Evolutionary conservation across 257 asterid species (phyloP).

Genomic region (Nicotiana sylvestris): DNA sequence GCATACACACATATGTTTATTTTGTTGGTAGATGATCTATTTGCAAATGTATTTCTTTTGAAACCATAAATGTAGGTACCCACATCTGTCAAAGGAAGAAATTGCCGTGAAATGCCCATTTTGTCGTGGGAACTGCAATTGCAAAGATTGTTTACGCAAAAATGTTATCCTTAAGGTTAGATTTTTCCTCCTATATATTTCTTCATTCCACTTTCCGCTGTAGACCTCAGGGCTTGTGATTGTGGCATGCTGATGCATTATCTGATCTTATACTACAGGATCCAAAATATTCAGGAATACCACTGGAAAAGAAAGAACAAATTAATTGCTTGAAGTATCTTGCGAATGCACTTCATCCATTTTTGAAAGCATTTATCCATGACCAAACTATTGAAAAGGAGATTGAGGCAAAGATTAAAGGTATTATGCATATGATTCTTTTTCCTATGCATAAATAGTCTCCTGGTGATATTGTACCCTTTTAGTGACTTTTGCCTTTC

Average conservation of each 20-base stretch:
- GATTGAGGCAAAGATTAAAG: constrained; percentile 43
- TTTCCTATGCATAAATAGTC: not conserved
- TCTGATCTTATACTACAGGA: constrained; percentile 29
- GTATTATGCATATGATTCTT: constrained; percentile 23
- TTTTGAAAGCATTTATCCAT: constrained; percentile 30
- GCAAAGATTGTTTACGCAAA: constrained; percentile 53
- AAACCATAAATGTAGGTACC: constrained; percentile 35
- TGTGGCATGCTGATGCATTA: not conserved
- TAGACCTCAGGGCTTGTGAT: not conserved
- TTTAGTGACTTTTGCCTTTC: not conserved
- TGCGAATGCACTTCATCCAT: constrained; percentile 30
- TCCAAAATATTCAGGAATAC: constrained; percentile 29
- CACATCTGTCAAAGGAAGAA: constrained; percentile 40
- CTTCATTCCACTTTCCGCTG: constrained; percentile 9
- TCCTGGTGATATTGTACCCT: not conserved
- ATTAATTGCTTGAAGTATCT: constrained; percentile 25
- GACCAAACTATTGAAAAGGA: constrained; percentile 43
- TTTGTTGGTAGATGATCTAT: not conserved
- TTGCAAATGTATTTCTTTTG: not conserved
- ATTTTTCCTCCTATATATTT: not conserved
- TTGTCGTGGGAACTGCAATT: constrained; percentile 59
- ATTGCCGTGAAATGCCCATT: constrained; percentile 44
- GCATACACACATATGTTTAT: not conserved
- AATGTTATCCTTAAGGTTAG: constrained; percentile 28
- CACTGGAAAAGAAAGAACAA: constrained; percentile 20